Conservation (phyloP, 148 eudicot species). For the Amaranthus hypochondriacus region DNA sequence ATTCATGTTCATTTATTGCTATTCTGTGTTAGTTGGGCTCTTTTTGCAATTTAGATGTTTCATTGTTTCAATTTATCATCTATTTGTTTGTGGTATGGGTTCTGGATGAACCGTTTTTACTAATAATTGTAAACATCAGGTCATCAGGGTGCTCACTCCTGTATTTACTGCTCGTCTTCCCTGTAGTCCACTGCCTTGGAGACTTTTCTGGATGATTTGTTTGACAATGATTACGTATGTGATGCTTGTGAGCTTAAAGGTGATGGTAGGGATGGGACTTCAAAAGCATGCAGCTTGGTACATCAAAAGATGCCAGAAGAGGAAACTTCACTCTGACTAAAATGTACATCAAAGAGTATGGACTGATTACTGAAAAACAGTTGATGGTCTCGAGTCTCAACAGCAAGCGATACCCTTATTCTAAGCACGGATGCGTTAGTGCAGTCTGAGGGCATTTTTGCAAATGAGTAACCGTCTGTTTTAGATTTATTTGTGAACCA, state of each 20-base stretch:
- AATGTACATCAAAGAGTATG: neutral
- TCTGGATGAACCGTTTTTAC: neutral
- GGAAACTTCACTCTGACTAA: constrained; percentile 82
- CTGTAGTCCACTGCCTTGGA: constrained; percentile 60
- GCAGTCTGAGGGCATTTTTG: neutral
- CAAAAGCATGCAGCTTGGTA: constrained; percentile 85
- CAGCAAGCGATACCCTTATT: too few species aligned
- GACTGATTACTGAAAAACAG: neutral
- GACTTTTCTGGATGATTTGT: constrained; percentile 65
- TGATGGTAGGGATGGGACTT: constrained; percentile 78
- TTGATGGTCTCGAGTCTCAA: neutral
- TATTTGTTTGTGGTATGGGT: neutral
- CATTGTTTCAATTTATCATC: neutral
- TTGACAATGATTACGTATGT: constrained; percentile 60
- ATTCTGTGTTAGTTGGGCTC: neutral
- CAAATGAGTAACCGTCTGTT: neutral
- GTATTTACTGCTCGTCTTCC: constrained; percentile 89
- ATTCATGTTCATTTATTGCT: constrained; percentile 9
- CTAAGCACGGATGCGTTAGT: neutral
- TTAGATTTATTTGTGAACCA: neutral
- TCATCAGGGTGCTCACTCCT: constrained; percentile 81
- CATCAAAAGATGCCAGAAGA: constrained; percentile 58
- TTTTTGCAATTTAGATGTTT: too few species aligned
- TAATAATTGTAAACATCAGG: constrained; percentile 37
- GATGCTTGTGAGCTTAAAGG: constrained; percentile 86